Conservation (phyloP, 2,329 filamentous ascomycete species). For the Blastomyces percursus region DNA sequence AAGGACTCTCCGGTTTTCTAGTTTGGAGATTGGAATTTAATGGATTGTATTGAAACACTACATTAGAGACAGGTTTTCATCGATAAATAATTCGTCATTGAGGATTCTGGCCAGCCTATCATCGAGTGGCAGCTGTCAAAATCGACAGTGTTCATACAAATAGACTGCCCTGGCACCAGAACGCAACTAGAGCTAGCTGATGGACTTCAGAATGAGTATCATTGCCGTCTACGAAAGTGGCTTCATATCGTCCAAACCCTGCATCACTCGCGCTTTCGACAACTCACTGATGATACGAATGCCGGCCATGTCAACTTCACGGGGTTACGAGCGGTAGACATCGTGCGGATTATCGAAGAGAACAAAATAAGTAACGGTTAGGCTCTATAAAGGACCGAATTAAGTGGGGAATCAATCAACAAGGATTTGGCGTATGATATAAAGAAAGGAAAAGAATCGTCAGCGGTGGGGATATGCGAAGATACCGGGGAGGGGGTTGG, state of each 20-base stretch:
- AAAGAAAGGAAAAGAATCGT: background rate
- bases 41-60: background rate
- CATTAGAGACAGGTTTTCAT: constrained; percentile 13
- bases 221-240: too few species aligned
- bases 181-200: too few species aligned
- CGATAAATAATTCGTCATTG: constrained; percentile 19
- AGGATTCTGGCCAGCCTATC: constrained; percentile 19
- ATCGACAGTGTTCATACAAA: constrained; percentile 1
- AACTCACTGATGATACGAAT: constrained; percentile 16
- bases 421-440: constrained; percentile 9
- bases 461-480: background rate
- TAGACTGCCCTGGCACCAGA: background rate
- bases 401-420: constrained; percentile 9
- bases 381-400: constrained; percentile 32
- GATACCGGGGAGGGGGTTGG: background rate
- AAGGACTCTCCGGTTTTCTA: background rate
- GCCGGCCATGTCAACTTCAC: background rate
- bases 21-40: background rate
- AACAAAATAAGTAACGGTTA: constrained; percentile 20
- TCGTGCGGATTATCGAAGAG: too few species aligned
- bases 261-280: too few species aligned
- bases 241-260: too few species aligned
- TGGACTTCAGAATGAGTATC: too few species aligned
- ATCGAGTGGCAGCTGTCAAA: background rate
- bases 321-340: too few species aligned